phyloP scores from a whole-genome alignment of 2,329 filamentous ascomycete species.

The Fusarium sororula region DNA sequence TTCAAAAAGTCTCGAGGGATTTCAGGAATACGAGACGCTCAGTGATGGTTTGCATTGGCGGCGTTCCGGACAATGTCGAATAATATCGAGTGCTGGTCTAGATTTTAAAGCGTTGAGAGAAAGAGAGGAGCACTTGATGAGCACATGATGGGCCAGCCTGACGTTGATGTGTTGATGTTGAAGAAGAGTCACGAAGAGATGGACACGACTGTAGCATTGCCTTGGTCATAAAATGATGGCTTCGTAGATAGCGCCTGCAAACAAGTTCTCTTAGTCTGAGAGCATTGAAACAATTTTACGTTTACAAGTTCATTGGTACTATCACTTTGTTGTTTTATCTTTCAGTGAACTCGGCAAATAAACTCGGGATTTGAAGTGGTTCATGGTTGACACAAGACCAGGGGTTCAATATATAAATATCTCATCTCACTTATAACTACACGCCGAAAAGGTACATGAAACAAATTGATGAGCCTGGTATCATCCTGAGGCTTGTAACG shows the following conservation, averaged over 20 bases:
- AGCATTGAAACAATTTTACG: slow-evolving; percentile 20
- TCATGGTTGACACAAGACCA: background rate
- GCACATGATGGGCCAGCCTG: slow-evolving; percentile 34
- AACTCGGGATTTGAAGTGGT: background rate
- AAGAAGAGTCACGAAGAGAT: slow-evolving; percentile 23
- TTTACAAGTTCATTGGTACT: background rate
- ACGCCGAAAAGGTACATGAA: background rate
- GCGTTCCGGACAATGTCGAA: slow-evolving; percentile 54
- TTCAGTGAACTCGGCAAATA: background rate
- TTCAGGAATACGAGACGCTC: slow-evolving; percentile 44
- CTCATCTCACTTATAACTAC: background rate
- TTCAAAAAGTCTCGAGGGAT: slow-evolving; percentile 41
- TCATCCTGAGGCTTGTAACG: background rate
- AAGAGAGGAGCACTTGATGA: slow-evolving; percentile 44
- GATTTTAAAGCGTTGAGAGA: slow-evolving; percentile 46
- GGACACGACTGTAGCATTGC: slow-evolving; percentile 16
- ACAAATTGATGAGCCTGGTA: background rate
- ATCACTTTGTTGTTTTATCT: background rate
- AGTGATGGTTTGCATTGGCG: slow-evolving; percentile 53
- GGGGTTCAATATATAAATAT: background rate
- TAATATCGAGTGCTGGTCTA: slow-evolving; percentile 51
- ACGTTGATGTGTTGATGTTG: slow-evolving; percentile 28
- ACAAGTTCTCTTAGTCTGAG: slow-evolving; percentile 2
- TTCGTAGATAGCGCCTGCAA: slow-evolving; percentile 24
- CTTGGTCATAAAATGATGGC: slow-evolving; percentile 12